Conservation (phyloP, 306 rosid genomes). For the Dryas drummondii region DNA sequence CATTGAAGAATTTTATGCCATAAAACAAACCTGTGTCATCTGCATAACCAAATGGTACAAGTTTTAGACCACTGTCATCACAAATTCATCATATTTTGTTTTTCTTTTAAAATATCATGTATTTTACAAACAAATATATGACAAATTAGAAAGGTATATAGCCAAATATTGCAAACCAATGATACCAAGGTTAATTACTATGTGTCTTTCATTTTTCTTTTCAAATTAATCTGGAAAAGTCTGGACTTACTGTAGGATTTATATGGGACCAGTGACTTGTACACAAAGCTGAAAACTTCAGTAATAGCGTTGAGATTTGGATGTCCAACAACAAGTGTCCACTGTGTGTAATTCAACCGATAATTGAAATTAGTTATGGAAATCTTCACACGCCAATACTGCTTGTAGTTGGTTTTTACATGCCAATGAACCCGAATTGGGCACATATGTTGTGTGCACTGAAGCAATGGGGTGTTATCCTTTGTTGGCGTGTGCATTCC, state of each 20-base stretch:
- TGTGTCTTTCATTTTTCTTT: too few relatives aligned
- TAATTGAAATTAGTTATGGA: constrained; percentile 16
- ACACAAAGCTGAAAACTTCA: constrained; percentile 20
- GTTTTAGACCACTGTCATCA: not conserved
- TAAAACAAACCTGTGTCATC: constrained; percentile 21
- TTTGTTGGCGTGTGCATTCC: not conserved
- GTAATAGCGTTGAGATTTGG: constrained; percentile 21
- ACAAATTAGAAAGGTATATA: too few relatives aligned
- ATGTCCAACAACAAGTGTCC: constrained; percentile 21
- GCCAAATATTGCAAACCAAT: too few relatives aligned
- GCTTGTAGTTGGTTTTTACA: constrained; percentile 19
- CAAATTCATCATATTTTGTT: too few relatives aligned
- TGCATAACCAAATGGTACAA: constrained; percentile 5
- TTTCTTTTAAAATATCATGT: too few relatives aligned
- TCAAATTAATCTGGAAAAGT: not conserved
- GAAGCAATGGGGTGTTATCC: constrained; percentile 18
- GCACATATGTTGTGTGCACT: constrained; percentile 26
- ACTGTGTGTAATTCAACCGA: constrained; percentile 7
- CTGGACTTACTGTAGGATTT: constrained; percentile 13
- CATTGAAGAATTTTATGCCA: constrained; percentile 22
- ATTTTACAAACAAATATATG: too few relatives aligned
- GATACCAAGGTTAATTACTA: too few relatives aligned
- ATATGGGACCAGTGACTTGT: constrained; percentile 17
- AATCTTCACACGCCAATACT: constrained; percentile 25
- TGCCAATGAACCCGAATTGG: constrained; percentile 25